A percentile compares a stretch with the other conserved stretches of the same genome.
Evolutionary conservation across 208 protist genomes (phyloP).

Genomic region (Acanthamoeba culbertsoni): DNA sequence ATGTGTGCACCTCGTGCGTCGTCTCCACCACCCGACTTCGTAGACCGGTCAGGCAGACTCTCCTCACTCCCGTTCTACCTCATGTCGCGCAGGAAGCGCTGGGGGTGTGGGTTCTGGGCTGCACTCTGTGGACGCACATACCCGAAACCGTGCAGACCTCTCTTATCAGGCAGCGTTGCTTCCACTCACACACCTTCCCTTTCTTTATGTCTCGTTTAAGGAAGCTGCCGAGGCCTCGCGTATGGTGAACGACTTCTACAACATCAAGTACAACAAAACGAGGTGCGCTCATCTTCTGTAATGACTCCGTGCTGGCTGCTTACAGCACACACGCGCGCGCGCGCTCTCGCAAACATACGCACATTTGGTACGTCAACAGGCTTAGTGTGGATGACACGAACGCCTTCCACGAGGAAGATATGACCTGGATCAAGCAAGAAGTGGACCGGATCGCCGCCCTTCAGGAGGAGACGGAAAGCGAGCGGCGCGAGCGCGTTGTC

Average conservation of each 20-base stretch:
- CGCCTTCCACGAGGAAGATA: not conserved
- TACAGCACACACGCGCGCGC: not conserved
- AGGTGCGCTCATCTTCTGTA: not conserved
- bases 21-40: not conserved
- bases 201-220: not conserved
- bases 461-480: not conserved
- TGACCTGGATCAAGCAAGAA: not conserved
- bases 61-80: not conserved
- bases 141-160: not conserved
- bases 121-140: conserved; percentile 38
- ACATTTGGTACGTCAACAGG: not conserved
- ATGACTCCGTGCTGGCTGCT: not conserved
- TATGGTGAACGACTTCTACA: conserved; percentile 25
- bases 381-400: conserved; percentile 48
- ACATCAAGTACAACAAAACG: conserved; percentile 33
- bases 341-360: not conserved
- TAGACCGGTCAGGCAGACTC: not conserved
- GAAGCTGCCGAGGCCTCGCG: not conserved
- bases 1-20: not conserved
- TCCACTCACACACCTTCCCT: not conserved
- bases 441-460: not conserved
- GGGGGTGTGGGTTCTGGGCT: not conserved
- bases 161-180: not conserved
- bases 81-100: not conserved
- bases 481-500: not conserved